These are phyloP conservation scores for Turritis glabra DNA, from an alignment of 345 rosid genomes.

Conservation along the genomic window DNA sequence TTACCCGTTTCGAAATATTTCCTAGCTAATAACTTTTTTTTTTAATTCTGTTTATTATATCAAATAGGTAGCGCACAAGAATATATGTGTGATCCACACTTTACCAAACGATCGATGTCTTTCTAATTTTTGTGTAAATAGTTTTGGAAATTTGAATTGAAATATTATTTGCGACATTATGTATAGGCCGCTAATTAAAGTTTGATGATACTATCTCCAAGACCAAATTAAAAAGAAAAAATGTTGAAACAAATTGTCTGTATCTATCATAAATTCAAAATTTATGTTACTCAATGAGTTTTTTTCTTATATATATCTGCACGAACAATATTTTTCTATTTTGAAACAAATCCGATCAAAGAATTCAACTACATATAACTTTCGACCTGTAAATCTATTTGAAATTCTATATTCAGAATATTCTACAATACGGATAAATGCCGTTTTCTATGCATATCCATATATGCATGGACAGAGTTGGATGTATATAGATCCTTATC, in stretches of 20 bases:
- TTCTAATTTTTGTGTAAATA: background rate
- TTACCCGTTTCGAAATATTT: slow-evolving; percentile 3
- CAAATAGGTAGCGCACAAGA: background rate
- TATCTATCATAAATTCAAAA: background rate
- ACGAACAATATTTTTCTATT: background rate
- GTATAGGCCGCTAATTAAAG: background rate
- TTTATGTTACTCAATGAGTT: background rate
- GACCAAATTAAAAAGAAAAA: no score
- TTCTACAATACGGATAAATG: background rate
- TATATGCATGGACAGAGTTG: slow-evolving; percentile 1
- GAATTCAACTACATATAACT: background rate
- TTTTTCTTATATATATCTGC: background rate
- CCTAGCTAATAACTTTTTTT: background rate
- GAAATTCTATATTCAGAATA: background rate
- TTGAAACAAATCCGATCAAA: background rate
- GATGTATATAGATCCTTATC: slow-evolving; percentile 5
- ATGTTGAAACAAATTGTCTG: no score
- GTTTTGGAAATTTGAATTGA: background rate
- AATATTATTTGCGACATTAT: background rate
- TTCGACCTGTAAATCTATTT: background rate
- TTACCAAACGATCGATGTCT: background rate
- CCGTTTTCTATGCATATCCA: slow-evolving; percentile 18
- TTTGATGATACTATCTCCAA: no score
- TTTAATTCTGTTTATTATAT: background rate
- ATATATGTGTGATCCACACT: background rate